A percentile compares a stretch with the other conserved stretches of the same genome.
These are phyloP conservation scores for Chrysoporthe puriensis DNA, from an alignment of 2,329 filamentous ascomycete genomes.

Conservation along the genomic window DNA sequence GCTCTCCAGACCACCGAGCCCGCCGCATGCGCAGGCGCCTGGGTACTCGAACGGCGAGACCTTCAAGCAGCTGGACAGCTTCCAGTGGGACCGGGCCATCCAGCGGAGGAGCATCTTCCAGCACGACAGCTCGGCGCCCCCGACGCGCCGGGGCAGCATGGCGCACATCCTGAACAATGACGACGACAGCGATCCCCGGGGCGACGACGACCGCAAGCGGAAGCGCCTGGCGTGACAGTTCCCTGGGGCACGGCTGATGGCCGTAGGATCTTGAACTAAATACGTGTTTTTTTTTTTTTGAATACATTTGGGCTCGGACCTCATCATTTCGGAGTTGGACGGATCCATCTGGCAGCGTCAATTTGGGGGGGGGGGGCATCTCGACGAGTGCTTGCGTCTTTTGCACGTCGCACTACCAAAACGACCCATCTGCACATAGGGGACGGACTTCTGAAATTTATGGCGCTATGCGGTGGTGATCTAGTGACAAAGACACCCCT, in stretches of 20 bases:
- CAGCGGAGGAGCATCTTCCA: constrained; percentile 54
- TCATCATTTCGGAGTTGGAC: neutral
- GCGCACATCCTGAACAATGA: constrained; percentile 65
- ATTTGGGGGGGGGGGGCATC: neutral
- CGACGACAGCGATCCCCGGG: constrained; percentile 57
- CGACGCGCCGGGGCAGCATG: constrained; percentile 63
- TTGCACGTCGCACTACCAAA: neutral
- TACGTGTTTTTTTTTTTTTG: neutral
- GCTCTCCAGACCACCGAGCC: constrained; percentile 58
- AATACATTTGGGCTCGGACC: neutral
- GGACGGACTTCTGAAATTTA: neutral
- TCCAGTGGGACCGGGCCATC: constrained; percentile 59
- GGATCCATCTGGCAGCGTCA: neutral
- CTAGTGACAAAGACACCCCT: neutral
- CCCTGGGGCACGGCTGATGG: neutral
- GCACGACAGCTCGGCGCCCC: constrained; percentile 59
- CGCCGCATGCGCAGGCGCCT: constrained; percentile 52
- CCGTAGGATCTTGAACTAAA: neutral
- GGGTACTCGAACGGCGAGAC: constrained; percentile 51
- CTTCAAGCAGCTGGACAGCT: constrained; percentile 55
- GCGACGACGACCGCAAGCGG: constrained; percentile 64
- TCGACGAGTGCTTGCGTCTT: neutral
- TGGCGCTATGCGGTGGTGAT: neutral
- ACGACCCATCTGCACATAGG: neutral
- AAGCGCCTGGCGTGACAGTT: constrained; percentile 50